Evolutionary conservation across 495 filamentous ascomycete species (phyloP), one percentile per base, ranked within the genome.

Genomic region (Chaetomium fimeti): DNA sequence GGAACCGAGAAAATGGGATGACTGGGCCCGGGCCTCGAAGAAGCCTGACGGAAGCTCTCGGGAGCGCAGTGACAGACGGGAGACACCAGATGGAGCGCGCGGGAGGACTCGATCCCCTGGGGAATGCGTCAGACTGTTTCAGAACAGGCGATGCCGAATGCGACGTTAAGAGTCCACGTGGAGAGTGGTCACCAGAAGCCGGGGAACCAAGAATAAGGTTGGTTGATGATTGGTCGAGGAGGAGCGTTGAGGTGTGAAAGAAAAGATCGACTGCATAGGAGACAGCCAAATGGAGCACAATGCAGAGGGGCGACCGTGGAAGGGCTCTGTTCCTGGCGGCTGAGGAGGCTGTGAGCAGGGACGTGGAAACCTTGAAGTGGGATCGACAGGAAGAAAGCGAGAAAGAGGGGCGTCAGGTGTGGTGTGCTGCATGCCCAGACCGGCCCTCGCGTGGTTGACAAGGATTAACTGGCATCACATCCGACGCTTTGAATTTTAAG

Each of bases 41-140:
- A 38, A 53, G 58, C n/a, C 42, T 62, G 54, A 54, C 36, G 32
- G 22, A 16, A 11, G 16, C 6, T 25, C 22, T 25, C 53, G 25
- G 43, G 28, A 24, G 64, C 27, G 57, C 54, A 18, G 43, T 47
- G 60, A 61, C 51, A 43, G 43, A 12, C 36, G 45, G 59, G 29
- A 3, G 60, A 53, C 29, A 56, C 40, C 25, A 28, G 56, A 22
- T 61, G 57, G 63, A 63, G 65, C 58, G 24, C 42, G 28, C 43
- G 67, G 57, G 38, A 66, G 61, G 59, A 48, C 43, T 56, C 29
- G 56, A 64, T 55, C 62, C 67, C 73, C 67, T 65, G 65, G 66
- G 12, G 45, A 51, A 71, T 72, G 71, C 71, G 69, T 75, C 73
- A 72, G 71, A 64, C 38, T 24, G 73, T 75, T 75, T 74, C 72